phyloP scores from a whole-genome alignment of 106 monocot genomes.

The Iris macrosiphon region DNA sequence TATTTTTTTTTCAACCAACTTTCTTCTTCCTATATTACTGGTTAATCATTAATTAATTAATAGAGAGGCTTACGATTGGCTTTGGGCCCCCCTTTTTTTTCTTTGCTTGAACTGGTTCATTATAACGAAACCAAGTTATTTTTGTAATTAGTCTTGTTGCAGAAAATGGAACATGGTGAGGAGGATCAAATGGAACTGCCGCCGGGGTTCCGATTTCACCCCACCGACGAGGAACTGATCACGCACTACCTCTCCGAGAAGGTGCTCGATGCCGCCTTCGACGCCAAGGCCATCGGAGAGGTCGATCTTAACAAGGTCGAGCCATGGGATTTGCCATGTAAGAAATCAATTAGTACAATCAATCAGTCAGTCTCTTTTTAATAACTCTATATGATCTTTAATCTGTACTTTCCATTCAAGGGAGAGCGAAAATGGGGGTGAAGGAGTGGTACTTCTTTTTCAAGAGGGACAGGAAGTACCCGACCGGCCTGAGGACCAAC shows the following conservation, averaged over 20 bases:
- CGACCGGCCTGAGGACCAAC: slow-evolving; percentile 58
- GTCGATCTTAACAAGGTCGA: slow-evolving; percentile 31
- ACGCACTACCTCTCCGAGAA: slow-evolving; percentile 37
- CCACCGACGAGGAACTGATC: slow-evolving; percentile 37
- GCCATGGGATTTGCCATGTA: slow-evolving; percentile 40
- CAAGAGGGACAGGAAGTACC: slow-evolving; percentile 56
- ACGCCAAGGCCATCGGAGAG: slow-evolving; percentile 23
- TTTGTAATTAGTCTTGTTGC: background rate
- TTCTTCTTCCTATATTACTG: background rate
- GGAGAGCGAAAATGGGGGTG: slow-evolving; percentile 61
- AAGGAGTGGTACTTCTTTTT: slow-evolving; percentile 78
- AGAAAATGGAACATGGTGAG: background rate
- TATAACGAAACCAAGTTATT: too few species aligned
- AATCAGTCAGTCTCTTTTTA: background rate
- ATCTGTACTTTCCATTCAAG: too few species aligned
- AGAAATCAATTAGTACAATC: background rate
- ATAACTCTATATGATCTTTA: background rate
- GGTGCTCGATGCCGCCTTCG: slow-evolving; percentile 21
- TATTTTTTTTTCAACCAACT: too few species aligned
- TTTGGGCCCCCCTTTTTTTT: too few species aligned
- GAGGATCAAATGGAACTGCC: slow-evolving; percentile 14
- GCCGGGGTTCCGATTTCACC: slow-evolving; percentile 36
- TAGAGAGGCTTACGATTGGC: too few species aligned
- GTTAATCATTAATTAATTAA: background rate
- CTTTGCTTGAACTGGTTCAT: too few species aligned